A percentile compares a stretch with the other conserved stretches of the same genome.
These are phyloP conservation scores for Cladosporium sphaerospermum DNA, from an alignment of 2,329 filamentous ascomycete species.

Conservation along the genomic window DNA sequence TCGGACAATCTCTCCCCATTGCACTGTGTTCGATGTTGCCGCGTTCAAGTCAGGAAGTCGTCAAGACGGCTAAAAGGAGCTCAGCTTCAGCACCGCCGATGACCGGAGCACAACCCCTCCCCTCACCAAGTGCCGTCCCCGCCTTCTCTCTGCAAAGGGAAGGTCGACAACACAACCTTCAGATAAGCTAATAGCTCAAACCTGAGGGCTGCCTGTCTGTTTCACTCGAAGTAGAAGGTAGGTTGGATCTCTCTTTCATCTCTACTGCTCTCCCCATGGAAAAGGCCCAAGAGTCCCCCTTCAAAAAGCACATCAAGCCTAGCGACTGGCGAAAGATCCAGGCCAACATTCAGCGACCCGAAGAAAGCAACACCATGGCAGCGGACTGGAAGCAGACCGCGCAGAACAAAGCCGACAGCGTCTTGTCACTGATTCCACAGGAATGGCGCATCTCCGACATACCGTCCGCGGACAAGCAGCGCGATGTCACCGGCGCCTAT, in stretches of 20 bases:
- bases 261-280: background rate
- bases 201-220: no score
- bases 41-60: no score
- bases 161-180: background rate
- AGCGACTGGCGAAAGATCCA: conserved; percentile 10
- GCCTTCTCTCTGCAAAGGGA: background rate
- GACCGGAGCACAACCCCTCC: background rate
- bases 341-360: background rate
- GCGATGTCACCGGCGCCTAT: conserved; percentile 51
- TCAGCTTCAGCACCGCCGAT: background rate
- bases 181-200: no score
- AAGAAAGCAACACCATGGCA: conserved; percentile 18
- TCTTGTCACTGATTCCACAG: conserved; percentile 49
- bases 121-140: background rate
- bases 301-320: conserved; percentile 9
- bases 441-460: conserved; percentile 49
- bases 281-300: conserved; percentile 1
- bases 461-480: conserved; percentile 46
- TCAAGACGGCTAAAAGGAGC: no score
- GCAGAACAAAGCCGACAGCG: conserved; percentile 48
- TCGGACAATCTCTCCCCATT: no score
- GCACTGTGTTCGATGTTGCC: no score
- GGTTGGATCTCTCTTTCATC: background rate
- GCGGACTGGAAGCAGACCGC: conserved; percentile 46
- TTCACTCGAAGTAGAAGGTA: background rate